Base-by-base conservation (phyloP, 1,284 basidiomycete species). In the Violaceomyces palustris region DNA sequence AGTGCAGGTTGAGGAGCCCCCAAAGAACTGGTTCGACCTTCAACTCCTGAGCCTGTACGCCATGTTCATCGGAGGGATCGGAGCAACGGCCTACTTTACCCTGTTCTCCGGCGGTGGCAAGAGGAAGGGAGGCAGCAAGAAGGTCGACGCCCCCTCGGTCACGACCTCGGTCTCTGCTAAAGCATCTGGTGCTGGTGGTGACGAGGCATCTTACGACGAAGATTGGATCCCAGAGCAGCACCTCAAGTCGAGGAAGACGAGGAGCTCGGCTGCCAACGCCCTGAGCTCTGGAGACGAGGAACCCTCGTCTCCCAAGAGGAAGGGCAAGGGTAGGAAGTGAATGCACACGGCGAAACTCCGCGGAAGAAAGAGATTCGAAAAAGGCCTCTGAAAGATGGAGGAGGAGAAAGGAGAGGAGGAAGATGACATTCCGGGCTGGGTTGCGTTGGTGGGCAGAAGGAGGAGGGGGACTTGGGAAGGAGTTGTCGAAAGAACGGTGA, bases 1-100 rank as follows among this genome's bases (percentile, higher is more conserved):
- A 8, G 69, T 72, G 17, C 56, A 59, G 29, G 68, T 72, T 28
- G 49, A 66, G 29, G 69, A 72, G 53, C 69, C 69, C 17, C 47
- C 57, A 22, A 68, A 67, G 49, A 62, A 61, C 42, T 61, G 60
- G 51, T 61, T 67, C 42, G 69, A 72, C 48, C 51, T 57, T 5
- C 65, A 71, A 49, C 53, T 67, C 23, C 49, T 70, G 28, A 67
- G 64, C 11, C 50, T 69, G 9, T 71, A 69, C 50, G 36, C 50
- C 12, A 40, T 69, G 29, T 34, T 45, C 19, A 26, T 45, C 25
- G 59, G 52, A 10, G 30, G 55, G 17, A 24, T 59, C 34, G 61
- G 35, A 9, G 57, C 50, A 24, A 27, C 52, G 19, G 57, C 32
- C 21, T 67, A 62, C 45, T 36, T 50, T 14, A 54, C 36, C 42